Conservation (phyloP, 1,284 basidiomycete genomes). For the Leucoagaricus sp. region DNA sequence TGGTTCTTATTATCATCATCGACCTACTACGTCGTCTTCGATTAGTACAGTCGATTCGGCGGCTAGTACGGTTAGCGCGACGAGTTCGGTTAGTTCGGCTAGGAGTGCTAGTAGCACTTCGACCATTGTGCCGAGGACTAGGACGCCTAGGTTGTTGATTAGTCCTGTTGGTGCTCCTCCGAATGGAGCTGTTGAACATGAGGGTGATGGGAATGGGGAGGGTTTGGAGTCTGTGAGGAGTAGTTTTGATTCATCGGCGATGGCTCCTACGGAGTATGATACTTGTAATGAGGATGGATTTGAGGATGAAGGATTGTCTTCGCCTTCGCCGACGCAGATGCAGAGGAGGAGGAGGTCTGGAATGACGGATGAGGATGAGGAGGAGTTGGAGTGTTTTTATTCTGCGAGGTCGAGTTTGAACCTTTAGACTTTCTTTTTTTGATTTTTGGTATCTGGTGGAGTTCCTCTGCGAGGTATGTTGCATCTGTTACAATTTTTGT, state of each 20-base stretch:
- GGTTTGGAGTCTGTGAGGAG: neutral
- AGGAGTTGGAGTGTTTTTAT: constrained; percentile 1
- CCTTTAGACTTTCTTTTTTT: neutral
- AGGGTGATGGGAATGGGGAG: neutral
- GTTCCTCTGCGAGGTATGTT: neutral
- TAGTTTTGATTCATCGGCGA: constrained; percentile 1
- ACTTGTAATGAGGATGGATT: constrained; percentile 10
- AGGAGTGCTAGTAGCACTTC: constrained; percentile 3
- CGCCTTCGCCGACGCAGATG: too few species aligned
- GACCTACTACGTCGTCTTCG: neutral
- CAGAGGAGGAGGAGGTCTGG: neutral
- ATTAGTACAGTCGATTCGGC: neutral
- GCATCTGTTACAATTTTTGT: neutral
- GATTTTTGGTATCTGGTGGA: neutral
- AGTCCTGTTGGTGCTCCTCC: neutral
- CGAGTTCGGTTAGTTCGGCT: neutral
- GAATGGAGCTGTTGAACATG: neutral
- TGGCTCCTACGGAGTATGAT: constrained; percentile 4
- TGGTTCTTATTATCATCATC: neutral
- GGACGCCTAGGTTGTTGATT: neutral
- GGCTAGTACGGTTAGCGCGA: neutral
- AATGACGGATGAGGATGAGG: neutral
- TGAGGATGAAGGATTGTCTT: neutral
- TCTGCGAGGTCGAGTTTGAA: constrained; percentile 13
- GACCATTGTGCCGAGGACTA: neutral